Evolutionary conservation across 305 asterid species (phyloP).

Genomic region (Fraxinus angustifolia): DNA sequence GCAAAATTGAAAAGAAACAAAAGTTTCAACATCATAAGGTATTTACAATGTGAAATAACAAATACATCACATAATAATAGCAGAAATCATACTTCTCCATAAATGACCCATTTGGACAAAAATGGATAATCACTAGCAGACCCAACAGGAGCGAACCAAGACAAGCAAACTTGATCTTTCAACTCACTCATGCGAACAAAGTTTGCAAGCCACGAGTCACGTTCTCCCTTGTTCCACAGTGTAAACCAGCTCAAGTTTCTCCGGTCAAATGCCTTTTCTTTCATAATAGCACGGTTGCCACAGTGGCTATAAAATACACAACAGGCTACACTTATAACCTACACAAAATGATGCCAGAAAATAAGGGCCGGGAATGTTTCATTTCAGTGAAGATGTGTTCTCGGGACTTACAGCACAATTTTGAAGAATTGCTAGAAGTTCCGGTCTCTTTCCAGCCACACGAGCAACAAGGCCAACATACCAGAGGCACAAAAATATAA

Average conservation of each 20-base stretch:
- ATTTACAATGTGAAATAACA: conserved; percentile 7
- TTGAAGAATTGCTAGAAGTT: conserved; percentile 72
- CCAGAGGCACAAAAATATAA: conserved; percentile 87
- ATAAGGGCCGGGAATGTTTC: conserved; percentile 34
- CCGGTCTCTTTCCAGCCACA: conserved; percentile 92
- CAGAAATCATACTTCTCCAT: conserved; percentile 74
- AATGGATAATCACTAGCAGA: conserved; percentile 95
- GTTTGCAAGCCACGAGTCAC: conserved; percentile 75
- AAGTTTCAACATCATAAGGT: conserved; percentile 31
- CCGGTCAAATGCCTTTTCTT: conserved; percentile 61
- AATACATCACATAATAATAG: conserved; percentile 10
- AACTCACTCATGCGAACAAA: conserved; percentile 74
- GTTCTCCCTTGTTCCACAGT: conserved; percentile 73
- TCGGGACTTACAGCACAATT: conserved; percentile 80
- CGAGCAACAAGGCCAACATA: conserved; percentile 93
- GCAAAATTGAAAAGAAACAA: conserved; percentile 16
- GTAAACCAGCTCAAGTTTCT: conserved; percentile 63
- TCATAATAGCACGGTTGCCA: conserved; percentile 81
- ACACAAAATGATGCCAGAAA: conserved; percentile 46
- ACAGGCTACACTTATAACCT: conserved; percentile 99
- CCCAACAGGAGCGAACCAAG: conserved; percentile 99
- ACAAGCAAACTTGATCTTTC: conserved; percentile 81
- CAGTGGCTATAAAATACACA: conserved; percentile 99
- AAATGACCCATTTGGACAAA: conserved; percentile 89
- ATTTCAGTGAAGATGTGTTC: conserved; percentile 21